Evolutionary conservation across 345 rosid genomes (phyloP).

Genomic region (Murraya paniculata): DNA sequence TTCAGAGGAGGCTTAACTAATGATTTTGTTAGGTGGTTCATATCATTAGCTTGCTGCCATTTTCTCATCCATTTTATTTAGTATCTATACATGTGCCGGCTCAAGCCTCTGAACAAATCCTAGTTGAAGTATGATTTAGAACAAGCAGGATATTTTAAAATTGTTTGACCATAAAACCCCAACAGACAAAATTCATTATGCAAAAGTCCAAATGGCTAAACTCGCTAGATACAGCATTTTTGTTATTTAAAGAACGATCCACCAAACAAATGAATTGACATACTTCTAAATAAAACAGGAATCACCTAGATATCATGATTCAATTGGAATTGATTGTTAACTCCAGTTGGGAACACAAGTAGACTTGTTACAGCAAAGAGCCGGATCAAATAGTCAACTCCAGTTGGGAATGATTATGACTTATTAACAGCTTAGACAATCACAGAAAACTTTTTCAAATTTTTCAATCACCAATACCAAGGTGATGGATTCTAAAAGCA

Average conservation of each 20-base stretch:
- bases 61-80: conserved; percentile 3
- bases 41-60: conserved; percentile 1
- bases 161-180: not conserved
- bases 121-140: not conserved
- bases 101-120: not conserved
- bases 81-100: not conserved
- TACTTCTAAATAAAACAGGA: no score
- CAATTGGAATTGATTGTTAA: not conserved
- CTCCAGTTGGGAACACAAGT: not conserved
- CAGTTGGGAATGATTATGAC: conserved; percentile 20
- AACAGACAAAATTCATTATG: not conserved
- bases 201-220: not conserved
- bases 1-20: not conserved
- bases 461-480: not conserved
- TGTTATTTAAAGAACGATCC: not conserved
- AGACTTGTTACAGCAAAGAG: not conserved
- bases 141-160: not conserved
- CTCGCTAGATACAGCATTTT: not conserved
- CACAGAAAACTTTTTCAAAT: not conserved
- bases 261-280: no score
- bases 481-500: not conserved
- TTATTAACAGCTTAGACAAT: not conserved
- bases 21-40: not conserved
- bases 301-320: no score
- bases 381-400: conserved; percentile 3